phyloP scores from a whole-genome alignment of 2,329 filamentous ascomycete species.

The Diaporthe sp. region DNA sequence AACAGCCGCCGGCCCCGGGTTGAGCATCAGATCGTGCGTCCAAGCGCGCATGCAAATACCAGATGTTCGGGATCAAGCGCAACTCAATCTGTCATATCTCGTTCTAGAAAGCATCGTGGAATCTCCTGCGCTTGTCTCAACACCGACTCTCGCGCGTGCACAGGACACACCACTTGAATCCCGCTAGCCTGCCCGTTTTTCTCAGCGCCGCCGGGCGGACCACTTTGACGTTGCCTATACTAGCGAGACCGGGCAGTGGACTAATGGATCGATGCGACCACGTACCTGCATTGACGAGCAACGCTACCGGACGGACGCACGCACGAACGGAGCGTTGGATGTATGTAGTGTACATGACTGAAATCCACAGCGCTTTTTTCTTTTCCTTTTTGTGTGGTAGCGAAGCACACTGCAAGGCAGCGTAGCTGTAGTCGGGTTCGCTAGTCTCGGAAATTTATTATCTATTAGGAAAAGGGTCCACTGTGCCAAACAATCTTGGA shows the following conservation, averaged over 20 bases:
- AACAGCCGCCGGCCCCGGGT: slow-evolving; percentile 25
- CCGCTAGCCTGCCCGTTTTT: slow-evolving; percentile 28
- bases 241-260: slow-evolving; percentile 18
- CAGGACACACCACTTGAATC: slow-evolving; percentile 5
- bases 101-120: slow-evolving; percentile 32
- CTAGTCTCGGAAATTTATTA: slow-evolving; percentile 13
- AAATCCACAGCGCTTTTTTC: not conserved
- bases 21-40: slow-evolving; percentile 13
- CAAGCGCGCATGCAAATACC: slow-evolving; percentile 27
- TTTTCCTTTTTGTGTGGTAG: not conserved
- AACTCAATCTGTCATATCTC: slow-evolving; percentile 30
- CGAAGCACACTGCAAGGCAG: slow-evolving; percentile 9
- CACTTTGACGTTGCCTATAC: slow-evolving; percentile 22
- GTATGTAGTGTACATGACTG: slow-evolving; percentile 1
- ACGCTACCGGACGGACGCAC: slow-evolving; percentile 15
- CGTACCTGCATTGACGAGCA: slow-evolving; percentile 32
- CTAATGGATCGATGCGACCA: not conserved
- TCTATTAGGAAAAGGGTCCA: slow-evolving; percentile 24
- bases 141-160: slow-evolving; percentile 8
- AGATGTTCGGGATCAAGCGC: slow-evolving; percentile 22
- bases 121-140: slow-evolving; percentile 7
- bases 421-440: not conserved
- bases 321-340: not conserved
- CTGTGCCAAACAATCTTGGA: slow-evolving; percentile 1
- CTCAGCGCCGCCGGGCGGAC: slow-evolving; percentile 16